phyloP scores from a whole-genome alignment of 2,329 filamentous ascomycete species.

The Hirsutella minnesotensis region DNA sequence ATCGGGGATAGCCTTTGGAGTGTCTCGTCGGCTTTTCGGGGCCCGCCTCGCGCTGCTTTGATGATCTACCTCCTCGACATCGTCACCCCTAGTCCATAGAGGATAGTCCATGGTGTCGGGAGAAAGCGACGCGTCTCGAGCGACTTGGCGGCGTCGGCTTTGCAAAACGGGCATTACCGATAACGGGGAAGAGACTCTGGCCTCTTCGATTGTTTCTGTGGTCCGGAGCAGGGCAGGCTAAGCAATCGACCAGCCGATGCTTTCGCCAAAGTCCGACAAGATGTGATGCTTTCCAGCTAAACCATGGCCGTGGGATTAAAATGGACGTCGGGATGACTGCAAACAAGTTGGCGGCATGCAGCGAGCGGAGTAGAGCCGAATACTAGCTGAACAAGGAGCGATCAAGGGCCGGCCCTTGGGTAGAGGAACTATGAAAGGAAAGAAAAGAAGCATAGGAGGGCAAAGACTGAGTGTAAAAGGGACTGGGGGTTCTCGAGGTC shows the following conservation, averaged over 20 bases:
- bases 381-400: neutral
- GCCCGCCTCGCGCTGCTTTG: neutral
- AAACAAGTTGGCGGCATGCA: neutral
- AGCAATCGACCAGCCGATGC: too few species aligned
- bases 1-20: neutral
- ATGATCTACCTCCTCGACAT: conserved; percentile 3
- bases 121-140: neutral
- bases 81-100: conserved; percentile 17
- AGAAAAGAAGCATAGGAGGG: neutral
- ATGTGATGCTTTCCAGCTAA: neutral
- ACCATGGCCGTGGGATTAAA: neutral
- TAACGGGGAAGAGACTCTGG: neutral
- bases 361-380: neutral
- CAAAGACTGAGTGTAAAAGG: neutral
- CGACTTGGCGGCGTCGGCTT: conserved; percentile 2
- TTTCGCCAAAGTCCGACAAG: too few species aligned
- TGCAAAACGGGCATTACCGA: conserved; percentile 2
- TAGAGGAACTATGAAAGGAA: neutral
- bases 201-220: neutral
- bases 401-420: neutral
- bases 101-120: conserved; percentile 5
- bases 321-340: neutral
- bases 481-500: too few species aligned
- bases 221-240: too few species aligned
- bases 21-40: neutral